Conservation (phyloP, 2,329 filamentous ascomycete genomes). For the Fusarium burgessii region DNA sequence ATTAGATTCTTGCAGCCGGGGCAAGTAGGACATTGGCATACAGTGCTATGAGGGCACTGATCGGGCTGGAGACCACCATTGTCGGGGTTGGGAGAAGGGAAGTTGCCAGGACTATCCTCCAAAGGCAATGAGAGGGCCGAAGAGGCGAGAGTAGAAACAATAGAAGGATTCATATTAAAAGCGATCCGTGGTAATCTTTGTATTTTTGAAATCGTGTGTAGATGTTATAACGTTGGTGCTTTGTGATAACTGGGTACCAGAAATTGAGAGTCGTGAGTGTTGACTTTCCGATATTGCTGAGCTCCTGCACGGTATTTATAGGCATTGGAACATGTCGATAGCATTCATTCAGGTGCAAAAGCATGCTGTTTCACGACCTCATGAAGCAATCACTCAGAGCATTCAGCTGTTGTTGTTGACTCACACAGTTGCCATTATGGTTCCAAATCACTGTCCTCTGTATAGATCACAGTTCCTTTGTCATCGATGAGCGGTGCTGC, state of each 20-base stretch:
- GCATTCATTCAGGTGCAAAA: background rate
- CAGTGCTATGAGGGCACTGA: background rate
- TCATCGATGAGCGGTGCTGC: rapidly evolving
- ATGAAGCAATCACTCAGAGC: background rate
- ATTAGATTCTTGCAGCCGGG: background rate
- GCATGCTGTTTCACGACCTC: rapidly evolving
- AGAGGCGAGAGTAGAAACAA: background rate
- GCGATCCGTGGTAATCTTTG: background rate
- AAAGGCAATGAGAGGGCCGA: rapidly evolving
- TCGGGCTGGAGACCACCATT: background rate
- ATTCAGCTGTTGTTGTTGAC: background rate
- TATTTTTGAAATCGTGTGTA: background rate
- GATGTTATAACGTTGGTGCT: background rate
- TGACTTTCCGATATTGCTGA: background rate
- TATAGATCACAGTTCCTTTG: background rate
- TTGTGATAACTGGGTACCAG: background rate
- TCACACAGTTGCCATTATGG: background rate
- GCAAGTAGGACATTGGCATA: background rate
- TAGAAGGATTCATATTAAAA: background rate
- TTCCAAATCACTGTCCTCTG: too few species aligned
- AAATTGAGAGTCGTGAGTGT: background rate
- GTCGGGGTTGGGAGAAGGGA: background rate
- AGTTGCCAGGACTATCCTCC: too few species aligned
- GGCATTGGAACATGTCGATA: rapidly evolving
- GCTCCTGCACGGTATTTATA: background rate